phyloP scores from a whole-genome alignment of 768 basidiomycete species.

The Leccinum rimulosum region DNA sequence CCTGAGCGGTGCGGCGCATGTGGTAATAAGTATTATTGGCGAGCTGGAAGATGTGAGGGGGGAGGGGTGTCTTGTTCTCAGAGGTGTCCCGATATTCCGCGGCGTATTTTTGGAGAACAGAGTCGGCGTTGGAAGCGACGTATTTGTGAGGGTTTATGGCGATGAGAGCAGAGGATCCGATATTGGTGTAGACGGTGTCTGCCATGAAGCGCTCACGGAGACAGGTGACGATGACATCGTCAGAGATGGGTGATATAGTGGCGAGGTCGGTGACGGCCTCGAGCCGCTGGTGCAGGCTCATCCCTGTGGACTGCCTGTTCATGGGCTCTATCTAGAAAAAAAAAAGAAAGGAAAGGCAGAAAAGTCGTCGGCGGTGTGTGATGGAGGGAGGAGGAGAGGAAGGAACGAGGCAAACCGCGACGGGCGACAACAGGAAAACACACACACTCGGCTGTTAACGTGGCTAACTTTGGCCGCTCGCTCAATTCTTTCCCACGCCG shows the following conservation, averaged over 20 bases:
- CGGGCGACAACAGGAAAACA: constrained; percentile 23
- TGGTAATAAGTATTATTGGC: constrained; percentile 94
- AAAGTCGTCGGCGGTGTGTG: constrained; percentile 4
- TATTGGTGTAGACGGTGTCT: constrained; percentile 74
- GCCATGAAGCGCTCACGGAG: constrained; percentile 85
- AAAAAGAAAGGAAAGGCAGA: neutral
- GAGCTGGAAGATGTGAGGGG: constrained; percentile 91
- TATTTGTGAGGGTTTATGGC: constrained; percentile 95
- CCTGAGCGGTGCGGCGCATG: constrained; percentile 91
- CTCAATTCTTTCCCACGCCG: constrained; percentile 22
- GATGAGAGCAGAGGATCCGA: constrained; percentile 73
- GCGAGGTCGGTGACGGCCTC: constrained; percentile 73
- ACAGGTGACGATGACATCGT: constrained; percentile 82
- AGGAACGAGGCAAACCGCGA: constrained; percentile 19
- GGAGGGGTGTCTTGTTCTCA: constrained; percentile 54
- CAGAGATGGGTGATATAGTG: constrained; percentile 61
- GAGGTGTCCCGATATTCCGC: constrained; percentile 56
- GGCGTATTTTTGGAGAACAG: too few relatives aligned
- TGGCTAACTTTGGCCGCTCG: constrained; percentile 24
- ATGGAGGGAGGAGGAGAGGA: constrained; percentile 10
- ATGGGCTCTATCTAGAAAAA: constrained; percentile 8
- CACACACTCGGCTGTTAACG: constrained; percentile 12
- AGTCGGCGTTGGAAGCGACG: constrained; percentile 58
- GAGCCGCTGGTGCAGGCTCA: constrained; percentile 61
- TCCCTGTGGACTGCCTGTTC: constrained; percentile 45